Evolutionary conservation across 139 green algal species (phyloP).

Genomic region (Chlorella ohadii): DNA sequence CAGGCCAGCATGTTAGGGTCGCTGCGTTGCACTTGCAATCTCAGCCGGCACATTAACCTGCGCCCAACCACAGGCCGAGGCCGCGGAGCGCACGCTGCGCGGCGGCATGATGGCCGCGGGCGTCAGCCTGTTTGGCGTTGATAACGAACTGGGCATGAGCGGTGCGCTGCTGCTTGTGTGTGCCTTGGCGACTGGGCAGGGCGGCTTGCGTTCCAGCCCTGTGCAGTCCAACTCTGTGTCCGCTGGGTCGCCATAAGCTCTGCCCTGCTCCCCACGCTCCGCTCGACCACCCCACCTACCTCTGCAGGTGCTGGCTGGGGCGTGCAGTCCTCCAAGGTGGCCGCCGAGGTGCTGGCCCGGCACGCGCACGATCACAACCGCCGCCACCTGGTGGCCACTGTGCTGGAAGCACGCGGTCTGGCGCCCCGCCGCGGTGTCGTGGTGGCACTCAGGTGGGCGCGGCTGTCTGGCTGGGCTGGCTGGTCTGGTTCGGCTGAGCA

Average conservation of each 20-base stretch:
- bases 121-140: constrained; percentile 36
- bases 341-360: constrained; percentile 46
- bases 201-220: too few relatives aligned
- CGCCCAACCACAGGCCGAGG: neutral
- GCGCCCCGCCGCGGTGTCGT: constrained; percentile 59
- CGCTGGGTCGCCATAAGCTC: too few relatives aligned
- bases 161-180: neutral
- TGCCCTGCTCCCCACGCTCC: too few relatives aligned
- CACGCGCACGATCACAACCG: constrained; percentile 54
- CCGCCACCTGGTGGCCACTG: constrained; percentile 51
- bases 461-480: neutral
- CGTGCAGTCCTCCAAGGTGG: constrained; percentile 40
- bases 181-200: neutral
- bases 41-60: too few relatives aligned
- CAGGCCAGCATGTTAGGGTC: too few relatives aligned
- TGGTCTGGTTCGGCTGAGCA: neutral
- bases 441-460: constrained; percentile 50
- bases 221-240: too few relatives aligned
- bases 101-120: constrained; percentile 17
- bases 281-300: too few relatives aligned
- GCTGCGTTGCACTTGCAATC: too few relatives aligned
- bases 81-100: neutral
- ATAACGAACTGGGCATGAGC: constrained; percentile 25
- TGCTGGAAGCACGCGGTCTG: constrained; percentile 60
- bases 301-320: constrained; percentile 32